These are phyloP conservation scores for Ogataea pini DNA, from an alignment of 805 yeast species.

Conservation along the genomic window DNA sequence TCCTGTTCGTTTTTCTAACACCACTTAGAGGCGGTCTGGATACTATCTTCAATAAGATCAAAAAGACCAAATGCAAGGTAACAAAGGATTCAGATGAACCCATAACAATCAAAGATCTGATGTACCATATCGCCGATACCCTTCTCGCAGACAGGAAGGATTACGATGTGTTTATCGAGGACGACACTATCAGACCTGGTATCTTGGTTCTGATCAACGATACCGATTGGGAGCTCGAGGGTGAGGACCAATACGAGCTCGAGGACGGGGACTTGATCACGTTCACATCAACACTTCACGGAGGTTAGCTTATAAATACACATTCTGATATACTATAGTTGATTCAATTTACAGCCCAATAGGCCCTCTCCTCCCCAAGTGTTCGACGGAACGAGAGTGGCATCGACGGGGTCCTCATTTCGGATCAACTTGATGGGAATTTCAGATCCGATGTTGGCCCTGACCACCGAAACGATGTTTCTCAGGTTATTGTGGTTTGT, in stretches of 20 bases:
- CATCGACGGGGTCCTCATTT: conserved; percentile 19
- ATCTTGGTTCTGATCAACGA: conserved; percentile 89
- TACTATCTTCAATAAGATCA: conserved; percentile 62
- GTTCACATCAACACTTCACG: conserved; percentile 92
- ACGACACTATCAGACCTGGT: conserved; percentile 85
- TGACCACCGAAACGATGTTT: conserved; percentile 46
- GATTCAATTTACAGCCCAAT: conserved; percentile 64
- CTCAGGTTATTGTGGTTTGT: conserved; percentile 54
- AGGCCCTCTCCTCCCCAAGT: conserved; percentile 68
- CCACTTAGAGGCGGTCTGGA: conserved; percentile 79
- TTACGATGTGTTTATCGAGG: conserved; percentile 75
- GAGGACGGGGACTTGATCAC: conserved; percentile 76
- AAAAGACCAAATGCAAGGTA: conserved; percentile 51
- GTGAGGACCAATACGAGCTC: conserved; percentile 76
- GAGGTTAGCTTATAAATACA: conserved; percentile 55
- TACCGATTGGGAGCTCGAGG: conserved; percentile 96
- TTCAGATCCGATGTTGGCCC: conserved; percentile 27
- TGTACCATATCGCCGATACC: conserved; percentile 52
- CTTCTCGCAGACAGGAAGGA: conserved; percentile 64
- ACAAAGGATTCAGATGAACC: conserved; percentile 37
- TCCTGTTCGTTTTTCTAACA: too few species aligned
- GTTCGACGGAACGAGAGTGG: conserved; percentile 45
- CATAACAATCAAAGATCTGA: conserved; percentile 47
- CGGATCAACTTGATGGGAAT: conserved; percentile 30
- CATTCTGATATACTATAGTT: conserved; percentile 30